Percentiles rank a stretch among this genome's conserved stretches.
phyloP scores from a whole-genome alignment of 805 yeast species.

The Novakomyces olei region DNA sequence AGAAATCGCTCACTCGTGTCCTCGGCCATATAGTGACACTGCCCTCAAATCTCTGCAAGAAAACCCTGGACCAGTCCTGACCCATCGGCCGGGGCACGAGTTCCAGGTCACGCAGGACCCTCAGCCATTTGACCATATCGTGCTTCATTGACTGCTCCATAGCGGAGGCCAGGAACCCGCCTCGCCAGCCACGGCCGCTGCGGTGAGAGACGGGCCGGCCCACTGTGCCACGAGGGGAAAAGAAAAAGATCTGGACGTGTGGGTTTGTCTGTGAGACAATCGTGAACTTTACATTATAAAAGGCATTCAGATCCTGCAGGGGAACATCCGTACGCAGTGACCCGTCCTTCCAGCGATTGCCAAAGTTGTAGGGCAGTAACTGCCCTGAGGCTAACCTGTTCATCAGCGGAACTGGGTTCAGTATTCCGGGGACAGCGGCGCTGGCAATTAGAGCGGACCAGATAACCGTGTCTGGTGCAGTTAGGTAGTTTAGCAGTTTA shows the following conservation, averaged over 20 bases:
- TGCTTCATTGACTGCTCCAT: slow-evolving; percentile 46
- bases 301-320: slow-evolving; percentile 45
- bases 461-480: slow-evolving; percentile 61
- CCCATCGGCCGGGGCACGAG: slow-evolving; percentile 44
- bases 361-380: slow-evolving; percentile 47
- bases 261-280: slow-evolving; percentile 70
- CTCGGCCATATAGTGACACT: slow-evolving; percentile 60
- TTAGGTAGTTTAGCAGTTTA: slow-evolving; percentile 50
- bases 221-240: slow-evolving; percentile 58
- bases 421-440: slow-evolving; percentile 63
- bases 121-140: slow-evolving; percentile 59
- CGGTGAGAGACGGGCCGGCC: slow-evolving; percentile 53
- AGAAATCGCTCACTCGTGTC: slow-evolving; percentile 34
- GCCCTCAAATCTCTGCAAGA: slow-evolving; percentile 54
- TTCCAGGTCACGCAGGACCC: slow-evolving; percentile 40
- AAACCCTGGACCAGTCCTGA: slow-evolving; percentile 62
- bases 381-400: slow-evolving; percentile 26
- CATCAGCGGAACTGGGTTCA: slow-evolving; percentile 62
- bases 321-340: slow-evolving; percentile 62
- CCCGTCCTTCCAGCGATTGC: slow-evolving; percentile 61
- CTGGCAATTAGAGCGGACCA: slow-evolving; percentile 62
- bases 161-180: slow-evolving; percentile 57
- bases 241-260: slow-evolving; percentile 52
- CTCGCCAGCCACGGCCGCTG: slow-evolving; percentile 38
- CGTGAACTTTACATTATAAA: slow-evolving; percentile 53